Conservation (phyloP, 2,329 filamentous ascomycete genomes). For the Pezicula radicicola region DNA sequence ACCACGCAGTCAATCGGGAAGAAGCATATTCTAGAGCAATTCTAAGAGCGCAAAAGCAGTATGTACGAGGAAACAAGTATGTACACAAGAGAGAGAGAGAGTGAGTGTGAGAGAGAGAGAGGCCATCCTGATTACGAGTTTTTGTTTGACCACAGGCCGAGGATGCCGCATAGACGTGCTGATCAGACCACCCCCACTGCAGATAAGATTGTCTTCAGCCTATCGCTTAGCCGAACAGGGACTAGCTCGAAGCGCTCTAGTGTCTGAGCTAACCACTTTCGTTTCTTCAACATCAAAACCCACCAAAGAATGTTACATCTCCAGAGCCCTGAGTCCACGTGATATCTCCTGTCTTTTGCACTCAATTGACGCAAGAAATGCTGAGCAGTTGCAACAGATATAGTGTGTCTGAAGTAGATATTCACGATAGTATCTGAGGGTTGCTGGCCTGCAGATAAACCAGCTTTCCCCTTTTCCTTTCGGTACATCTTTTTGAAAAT, state of each 20-base stretch:
- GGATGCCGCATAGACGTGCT: background rate
- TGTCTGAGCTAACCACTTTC: background rate
- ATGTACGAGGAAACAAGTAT: background rate
- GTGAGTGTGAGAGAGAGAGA: no score
- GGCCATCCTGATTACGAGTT: background rate
- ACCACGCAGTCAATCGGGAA: background rate
- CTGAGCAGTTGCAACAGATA: background rate
- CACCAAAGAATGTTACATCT: background rate
- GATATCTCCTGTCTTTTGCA: background rate
- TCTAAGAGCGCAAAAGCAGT: background rate
- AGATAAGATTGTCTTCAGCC: background rate
- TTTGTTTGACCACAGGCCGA: background rate
- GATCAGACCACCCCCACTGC: background rate
- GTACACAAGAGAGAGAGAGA: background rate
- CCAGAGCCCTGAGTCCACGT: background rate
- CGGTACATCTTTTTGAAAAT: background rate
- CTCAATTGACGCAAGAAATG: conserved; percentile 7
- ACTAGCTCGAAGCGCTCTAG: background rate
- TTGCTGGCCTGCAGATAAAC: conserved; percentile 23
- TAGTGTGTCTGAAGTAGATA: conserved; percentile 2
- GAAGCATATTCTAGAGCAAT: background rate
- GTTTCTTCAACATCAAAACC: background rate
- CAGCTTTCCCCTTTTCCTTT: conserved; percentile 3
- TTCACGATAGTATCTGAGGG: conserved; percentile 17
- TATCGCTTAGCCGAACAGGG: background rate